Base-by-base conservation (phyloP, 345 rosid genomes). In the Kernera saxatilis region DNA sequence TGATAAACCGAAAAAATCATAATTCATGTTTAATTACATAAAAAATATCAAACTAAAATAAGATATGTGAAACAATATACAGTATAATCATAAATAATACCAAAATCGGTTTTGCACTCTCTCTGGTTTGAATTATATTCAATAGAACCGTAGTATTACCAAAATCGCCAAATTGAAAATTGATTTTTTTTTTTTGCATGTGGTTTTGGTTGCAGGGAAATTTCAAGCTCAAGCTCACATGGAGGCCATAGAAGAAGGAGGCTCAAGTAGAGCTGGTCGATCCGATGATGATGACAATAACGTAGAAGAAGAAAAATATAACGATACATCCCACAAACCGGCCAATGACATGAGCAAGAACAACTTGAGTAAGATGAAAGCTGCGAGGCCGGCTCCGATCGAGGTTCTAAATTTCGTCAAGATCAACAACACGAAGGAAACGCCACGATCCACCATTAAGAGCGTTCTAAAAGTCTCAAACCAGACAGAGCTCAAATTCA, bases 371-470 rank as follows among this genome's bases (percentile, higher is more conserved):
- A 40, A 13, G 40, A 44, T 1, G 77, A 33, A 65, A 43, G 30
- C 17, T 17, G 19, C 9, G 8, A 72, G 74, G 56, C 81, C 82
- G 2, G 72, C 81, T 78, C 78, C 82, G 8, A 22, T 82, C 9
- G 84, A 80, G 35, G 43, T 85, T 62, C 73, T 84, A 4, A 9
- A 80, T 58, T 59, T 14, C 4, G 83, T 83, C 57, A 84, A 68
- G 60, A 72, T 89, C 29, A 83, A 85, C 67, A 53, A 70, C 41
- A 62, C 62, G 0, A 40, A 43, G 0, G 85, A 71, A 70, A 80
- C 85, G 40, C 90, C 90, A 73, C 70, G 66, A 0, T 84, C 87
- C 30, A 85, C 80, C 46, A 78, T 79, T 40, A 82, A 80, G 70
- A 29, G 69, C 14, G 52, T 84, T 19, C 80, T 85, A 17, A 37